Percentiles rank a stretch among this genome's conserved stretches.
Evolutionary conservation across 805 yeast genomes (phyloP).

Genomic region (Pachysolen tannophilus): DNA sequence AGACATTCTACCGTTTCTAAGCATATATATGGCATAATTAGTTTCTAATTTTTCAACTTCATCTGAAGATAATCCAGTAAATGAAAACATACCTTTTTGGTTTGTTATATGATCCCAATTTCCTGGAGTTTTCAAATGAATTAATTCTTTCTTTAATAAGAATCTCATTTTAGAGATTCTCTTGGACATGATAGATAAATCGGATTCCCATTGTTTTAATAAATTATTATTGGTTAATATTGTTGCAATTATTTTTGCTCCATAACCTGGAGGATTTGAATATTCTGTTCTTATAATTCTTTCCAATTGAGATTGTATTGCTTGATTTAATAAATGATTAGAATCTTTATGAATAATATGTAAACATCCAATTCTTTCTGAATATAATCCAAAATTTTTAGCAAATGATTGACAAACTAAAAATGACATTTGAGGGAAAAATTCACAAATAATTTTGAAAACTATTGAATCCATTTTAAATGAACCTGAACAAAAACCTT

Average conservation of each 20-base stretch:
- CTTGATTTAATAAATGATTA: conserved; percentile 35
- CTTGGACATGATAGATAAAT: conserved; percentile 78
- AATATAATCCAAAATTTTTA: conserved; percentile 93
- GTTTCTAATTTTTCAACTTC: conserved; percentile 73
- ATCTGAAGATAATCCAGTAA: conserved; percentile 73
- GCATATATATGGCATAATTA: conserved; percentile 76
- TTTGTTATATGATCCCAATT: conserved; percentile 84
- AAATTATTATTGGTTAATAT: conserved; percentile 64
- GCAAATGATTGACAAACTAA: conserved; percentile 93
- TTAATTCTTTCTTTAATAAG: conserved; percentile 52
- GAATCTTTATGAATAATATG: conserved; percentile 56
- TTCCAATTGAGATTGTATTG: conserved; percentile 70
- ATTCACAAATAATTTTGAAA: conserved; percentile 52
- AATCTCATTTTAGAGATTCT: conserved; percentile 78
- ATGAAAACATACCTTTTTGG: conserved; percentile 97
- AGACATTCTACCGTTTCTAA: conserved; percentile 80
- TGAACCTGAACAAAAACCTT: conserved; percentile 92
- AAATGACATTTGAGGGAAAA: conserved; percentile 44
- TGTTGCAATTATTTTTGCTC: conserved; percentile 81
- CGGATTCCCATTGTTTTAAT: conserved; percentile 73
- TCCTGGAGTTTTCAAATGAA: conserved; percentile 71
- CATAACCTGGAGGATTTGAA: conserved; percentile 93
- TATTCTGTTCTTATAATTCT: conserved; percentile 74
- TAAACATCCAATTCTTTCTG: conserved; percentile 94
- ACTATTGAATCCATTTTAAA: conserved; percentile 81